Conservation (phyloP, 345 rosid species). For the Eucalyptus dawsonii region DNA sequence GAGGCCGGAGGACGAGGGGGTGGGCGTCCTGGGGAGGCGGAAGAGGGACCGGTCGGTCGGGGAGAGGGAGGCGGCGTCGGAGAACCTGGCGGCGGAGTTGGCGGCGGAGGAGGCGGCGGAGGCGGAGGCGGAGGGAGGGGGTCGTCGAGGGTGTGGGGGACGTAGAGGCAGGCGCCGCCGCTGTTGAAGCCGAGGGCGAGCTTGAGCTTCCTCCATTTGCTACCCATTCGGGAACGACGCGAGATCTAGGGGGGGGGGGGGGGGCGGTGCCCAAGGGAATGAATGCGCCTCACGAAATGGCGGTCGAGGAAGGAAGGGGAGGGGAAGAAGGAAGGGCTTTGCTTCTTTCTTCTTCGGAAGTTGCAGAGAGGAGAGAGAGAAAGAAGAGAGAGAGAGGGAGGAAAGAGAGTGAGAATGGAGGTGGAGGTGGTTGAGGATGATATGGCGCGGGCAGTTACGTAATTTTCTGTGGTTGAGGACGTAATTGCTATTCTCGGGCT, state of each 20-base stretch:
- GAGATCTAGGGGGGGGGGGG: not conserved
- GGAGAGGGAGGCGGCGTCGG: constrained; percentile 1
- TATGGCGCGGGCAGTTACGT: not conserved
- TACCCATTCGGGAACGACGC: constrained; percentile 19
- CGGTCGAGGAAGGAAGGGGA: not conserved
- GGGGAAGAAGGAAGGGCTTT: not conserved
- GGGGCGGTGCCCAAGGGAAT: not conserved
- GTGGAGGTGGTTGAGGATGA: not conserved
- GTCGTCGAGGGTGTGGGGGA: constrained; percentile 42
- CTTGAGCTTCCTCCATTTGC: constrained; percentile 84
- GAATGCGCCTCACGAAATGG: too few species aligned
- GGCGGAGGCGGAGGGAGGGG: not conserved
- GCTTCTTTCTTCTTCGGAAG: not conserved
- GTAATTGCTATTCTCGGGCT: not conserved
- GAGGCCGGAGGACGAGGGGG: constrained; percentile 61
- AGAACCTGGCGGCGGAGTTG: not conserved
- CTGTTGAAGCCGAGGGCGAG: constrained; percentile 55
- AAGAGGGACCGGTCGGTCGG: constrained; percentile 1
- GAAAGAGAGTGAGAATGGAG: not conserved
- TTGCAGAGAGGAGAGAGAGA: not conserved
- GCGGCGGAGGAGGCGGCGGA: not conserved
- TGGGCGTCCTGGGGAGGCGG: constrained; percentile 29
- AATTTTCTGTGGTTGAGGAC: not conserved
- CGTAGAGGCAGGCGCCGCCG: constrained; percentile 49
- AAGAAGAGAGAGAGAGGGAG: not conserved